A percentile compares a stretch with the other conserved stretches of the same genome.
Conservation (phyloP, 768 basidiomycete species). For the Rhizopogon sp. region DNA sequence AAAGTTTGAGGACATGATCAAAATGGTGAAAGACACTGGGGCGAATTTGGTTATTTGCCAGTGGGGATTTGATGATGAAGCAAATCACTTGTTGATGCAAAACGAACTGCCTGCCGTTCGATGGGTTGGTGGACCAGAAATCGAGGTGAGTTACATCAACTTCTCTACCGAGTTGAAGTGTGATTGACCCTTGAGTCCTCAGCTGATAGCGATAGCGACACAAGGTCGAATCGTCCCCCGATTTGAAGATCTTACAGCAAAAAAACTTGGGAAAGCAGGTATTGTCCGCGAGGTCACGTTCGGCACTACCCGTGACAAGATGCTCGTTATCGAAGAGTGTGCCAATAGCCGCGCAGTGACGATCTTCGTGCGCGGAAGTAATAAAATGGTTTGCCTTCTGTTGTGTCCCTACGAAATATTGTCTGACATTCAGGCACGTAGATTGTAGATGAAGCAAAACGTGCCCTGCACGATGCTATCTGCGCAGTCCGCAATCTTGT, state of each 20-base stretch:
- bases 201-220: constrained; percentile 98
- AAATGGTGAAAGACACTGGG: constrained; percentile 91
- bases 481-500: constrained; percentile 96
- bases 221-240: constrained; percentile 97
- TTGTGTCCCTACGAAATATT: neutral
- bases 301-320: constrained; percentile 98
- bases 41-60: constrained; percentile 99
- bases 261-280: constrained; percentile 91
- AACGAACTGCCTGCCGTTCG: constrained; percentile 95
- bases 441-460: constrained; percentile 99
- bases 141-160: constrained; percentile 61
- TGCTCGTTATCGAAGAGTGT: constrained; percentile 99
- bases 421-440: constrained; percentile 27
- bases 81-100: constrained; percentile 96
- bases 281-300: constrained; percentile 92
- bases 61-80: constrained; percentile 99
- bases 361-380: constrained; percentile 94
- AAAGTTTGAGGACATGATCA: constrained; percentile 97
- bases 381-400: constrained; percentile 86
- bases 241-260: constrained; percentile 90
- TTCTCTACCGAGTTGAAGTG: neutral
- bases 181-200: neutral
- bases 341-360: constrained; percentile 96
- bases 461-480: constrained; percentile 95
- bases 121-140: constrained; percentile 99